phyloP scores from a whole-genome alignment of 176 grass and related monocot species.

The Alloteropsis semialata region DNA sequence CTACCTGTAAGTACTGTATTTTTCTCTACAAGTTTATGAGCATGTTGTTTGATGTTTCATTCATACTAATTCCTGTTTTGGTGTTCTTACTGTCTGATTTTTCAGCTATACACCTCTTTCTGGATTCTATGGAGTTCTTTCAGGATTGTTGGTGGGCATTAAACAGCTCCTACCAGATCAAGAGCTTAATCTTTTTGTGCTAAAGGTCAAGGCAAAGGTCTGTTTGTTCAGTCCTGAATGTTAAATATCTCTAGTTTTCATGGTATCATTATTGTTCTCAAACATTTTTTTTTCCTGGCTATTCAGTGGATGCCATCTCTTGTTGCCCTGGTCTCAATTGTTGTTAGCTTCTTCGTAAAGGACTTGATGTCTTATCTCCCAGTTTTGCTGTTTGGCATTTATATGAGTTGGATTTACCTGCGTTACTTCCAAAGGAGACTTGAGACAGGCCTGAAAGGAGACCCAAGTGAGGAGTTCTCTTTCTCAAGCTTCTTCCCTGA shows the following conservation, averaged over 20 bases:
- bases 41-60: neutral
- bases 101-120: constrained; percentile 86
- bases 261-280: constrained; percentile 9
- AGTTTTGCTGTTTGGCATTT: constrained; percentile 86
- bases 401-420: constrained; percentile 97
- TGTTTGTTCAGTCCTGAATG: constrained; percentile 14
- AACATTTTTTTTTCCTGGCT: constrained; percentile 1
- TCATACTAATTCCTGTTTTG: neutral
- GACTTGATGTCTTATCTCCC: constrained; percentile 78
- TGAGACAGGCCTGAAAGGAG: constrained; percentile 90
- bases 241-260: constrained; percentile 1
- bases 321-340: constrained; percentile 59
- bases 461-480: constrained; percentile 94
- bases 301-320: constrained; percentile 81
- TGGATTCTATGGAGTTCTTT: constrained; percentile 93
- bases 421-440: constrained; percentile 91
- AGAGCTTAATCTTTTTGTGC: constrained; percentile 65
- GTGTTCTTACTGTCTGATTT: constrained; percentile 26
- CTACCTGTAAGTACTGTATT: constrained; percentile 84
- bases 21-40: neutral
- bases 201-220: constrained; percentile 96
- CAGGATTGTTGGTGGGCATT: constrained; percentile 87
- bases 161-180: constrained; percentile 97
- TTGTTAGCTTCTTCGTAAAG: constrained; percentile 62
- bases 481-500: constrained; percentile 98